Evolutionary conservation across 495 filamentous ascomycete genomes (phyloP).

Genomic region (Penicillium mononematosum): DNA sequence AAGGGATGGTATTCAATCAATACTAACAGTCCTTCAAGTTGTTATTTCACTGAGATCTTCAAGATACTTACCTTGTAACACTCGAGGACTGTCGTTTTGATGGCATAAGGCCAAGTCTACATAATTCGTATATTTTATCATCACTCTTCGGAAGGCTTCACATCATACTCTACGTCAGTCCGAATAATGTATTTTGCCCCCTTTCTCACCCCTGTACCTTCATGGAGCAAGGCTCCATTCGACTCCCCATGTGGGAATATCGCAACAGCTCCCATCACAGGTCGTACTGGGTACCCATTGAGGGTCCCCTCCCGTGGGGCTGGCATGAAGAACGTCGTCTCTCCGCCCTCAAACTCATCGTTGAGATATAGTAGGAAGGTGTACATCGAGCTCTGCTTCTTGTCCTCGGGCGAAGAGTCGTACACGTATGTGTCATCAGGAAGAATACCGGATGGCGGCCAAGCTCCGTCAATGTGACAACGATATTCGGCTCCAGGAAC

Average conservation of each 20-base stretch:
- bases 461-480: slow-evolving; percentile 42
- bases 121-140: slow-evolving; percentile 1
- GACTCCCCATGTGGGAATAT: slow-evolving; percentile 42
- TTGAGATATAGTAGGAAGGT: slow-evolving; percentile 43
- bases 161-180: slow-evolving; percentile 43
- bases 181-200: slow-evolving; percentile 44
- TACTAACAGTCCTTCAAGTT: not conserved
- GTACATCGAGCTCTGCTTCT: slow-evolving; percentile 42
- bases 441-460: slow-evolving; percentile 40
- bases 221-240: slow-evolving; percentile 41
- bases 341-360: slow-evolving; percentile 43
- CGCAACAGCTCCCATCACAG: slow-evolving; percentile 44
- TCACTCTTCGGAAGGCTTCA: slow-evolving; percentile 27
- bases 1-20: not conserved
- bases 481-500: slow-evolving; percentile 42
- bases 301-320: slow-evolving; percentile 36
- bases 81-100: not conserved
- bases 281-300: slow-evolving; percentile 40
- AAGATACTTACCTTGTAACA: not conserved
- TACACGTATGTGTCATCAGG: slow-evolving; percentile 39
- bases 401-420: slow-evolving; percentile 37
- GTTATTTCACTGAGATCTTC: not conserved
- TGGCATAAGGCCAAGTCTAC: not conserved
- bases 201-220: slow-evolving; percentile 39
- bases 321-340: slow-evolving; percentile 42